These are phyloP conservation scores for Boletus reticulatus DNA, from an alignment of 768 basidiomycete genomes.

Conservation along the genomic window DNA sequence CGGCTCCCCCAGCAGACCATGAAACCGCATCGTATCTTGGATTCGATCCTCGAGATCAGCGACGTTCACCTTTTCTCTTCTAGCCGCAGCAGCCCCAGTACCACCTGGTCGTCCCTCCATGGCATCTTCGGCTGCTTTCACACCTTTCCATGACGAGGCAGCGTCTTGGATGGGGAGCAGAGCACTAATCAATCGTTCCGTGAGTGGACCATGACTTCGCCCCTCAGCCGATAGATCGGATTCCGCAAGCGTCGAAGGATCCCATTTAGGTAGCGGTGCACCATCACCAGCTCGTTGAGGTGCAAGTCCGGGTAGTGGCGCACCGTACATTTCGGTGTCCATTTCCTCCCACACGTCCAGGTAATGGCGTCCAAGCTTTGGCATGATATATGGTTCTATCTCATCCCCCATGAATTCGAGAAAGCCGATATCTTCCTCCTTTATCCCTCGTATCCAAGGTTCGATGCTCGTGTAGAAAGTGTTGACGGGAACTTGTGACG, in stretches of 20 bases:
- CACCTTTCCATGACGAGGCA: constrained; percentile 63
- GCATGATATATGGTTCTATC: constrained; percentile 81
- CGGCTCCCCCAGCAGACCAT: constrained; percentile 65
- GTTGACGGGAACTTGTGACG: constrained; percentile 61
- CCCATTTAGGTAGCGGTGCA: constrained; percentile 66
- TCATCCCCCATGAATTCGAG: constrained; percentile 91
- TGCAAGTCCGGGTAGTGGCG: constrained; percentile 40
- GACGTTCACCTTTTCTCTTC: constrained; percentile 73
- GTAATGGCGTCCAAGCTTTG: constrained; percentile 84
- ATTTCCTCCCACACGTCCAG: constrained; percentile 92
- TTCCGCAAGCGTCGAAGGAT: constrained; percentile 78
- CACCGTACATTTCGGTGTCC: constrained; percentile 57
- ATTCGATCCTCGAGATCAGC: constrained; percentile 75
- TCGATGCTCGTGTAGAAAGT: constrained; percentile 91
- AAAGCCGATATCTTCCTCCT: constrained; percentile 95
- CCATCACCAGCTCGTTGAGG: constrained; percentile 34
- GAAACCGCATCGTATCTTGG: constrained; percentile 72
- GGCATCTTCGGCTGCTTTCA: constrained; percentile 80
- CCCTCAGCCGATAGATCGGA: constrained; percentile 67
- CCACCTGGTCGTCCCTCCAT: constrained; percentile 84
- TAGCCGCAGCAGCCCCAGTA: constrained; percentile 72
- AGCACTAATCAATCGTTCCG: constrained; percentile 79
- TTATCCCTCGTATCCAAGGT: constrained; percentile 83
- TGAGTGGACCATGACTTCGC: constrained; percentile 82
- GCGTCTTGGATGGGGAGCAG: constrained; percentile 67